These are phyloP conservation scores for Tulasnella sp. DNA, from an alignment of 768 basidiomycete species.

Conservation along the genomic window DNA sequence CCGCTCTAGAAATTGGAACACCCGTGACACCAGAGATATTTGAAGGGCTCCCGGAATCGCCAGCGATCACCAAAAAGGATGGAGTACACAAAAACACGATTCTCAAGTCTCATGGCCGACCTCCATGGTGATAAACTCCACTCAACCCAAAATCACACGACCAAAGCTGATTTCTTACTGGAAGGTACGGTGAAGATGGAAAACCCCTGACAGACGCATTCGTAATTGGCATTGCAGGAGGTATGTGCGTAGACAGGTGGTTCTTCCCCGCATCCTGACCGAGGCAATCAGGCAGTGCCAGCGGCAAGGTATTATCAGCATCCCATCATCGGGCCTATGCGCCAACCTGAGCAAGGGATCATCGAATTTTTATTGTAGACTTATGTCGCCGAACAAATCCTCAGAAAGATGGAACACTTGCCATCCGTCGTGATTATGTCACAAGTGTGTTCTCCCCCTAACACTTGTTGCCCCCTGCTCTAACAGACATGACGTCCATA, in stretches of 20 bases:
- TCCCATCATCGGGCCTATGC: not conserved
- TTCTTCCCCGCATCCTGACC: not conserved
- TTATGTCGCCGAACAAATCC: constrained; percentile 78
- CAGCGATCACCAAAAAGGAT: constrained; percentile 6
- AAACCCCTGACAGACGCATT: constrained; percentile 67
- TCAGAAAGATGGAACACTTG: constrained; percentile 73
- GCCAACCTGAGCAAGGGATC: constrained; percentile 8
- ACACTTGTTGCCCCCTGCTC: not conserved
- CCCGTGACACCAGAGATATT: not conserved
- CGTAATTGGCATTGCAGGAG: constrained; percentile 80
- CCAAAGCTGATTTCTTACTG: no score
- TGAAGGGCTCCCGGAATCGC: not conserved
- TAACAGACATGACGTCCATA: not conserved
- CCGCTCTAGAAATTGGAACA: not conserved
- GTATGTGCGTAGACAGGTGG: constrained; percentile 32
- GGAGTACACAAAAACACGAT: constrained; percentile 59
- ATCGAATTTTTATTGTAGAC: constrained; percentile 47
- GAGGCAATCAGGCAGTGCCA: constrained; percentile 49
- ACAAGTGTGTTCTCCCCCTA: constrained; percentile 48
- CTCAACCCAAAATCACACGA: constrained; percentile 10
- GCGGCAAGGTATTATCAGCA: constrained; percentile 61
- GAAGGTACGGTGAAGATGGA: constrained; percentile 72
- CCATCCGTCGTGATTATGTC: constrained; percentile 88
- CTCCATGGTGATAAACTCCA: constrained; percentile 59
- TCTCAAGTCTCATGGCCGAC: constrained; percentile 77